Conservation (phyloP, 257 asterid genomes). For the Misopates orontium region DNA sequence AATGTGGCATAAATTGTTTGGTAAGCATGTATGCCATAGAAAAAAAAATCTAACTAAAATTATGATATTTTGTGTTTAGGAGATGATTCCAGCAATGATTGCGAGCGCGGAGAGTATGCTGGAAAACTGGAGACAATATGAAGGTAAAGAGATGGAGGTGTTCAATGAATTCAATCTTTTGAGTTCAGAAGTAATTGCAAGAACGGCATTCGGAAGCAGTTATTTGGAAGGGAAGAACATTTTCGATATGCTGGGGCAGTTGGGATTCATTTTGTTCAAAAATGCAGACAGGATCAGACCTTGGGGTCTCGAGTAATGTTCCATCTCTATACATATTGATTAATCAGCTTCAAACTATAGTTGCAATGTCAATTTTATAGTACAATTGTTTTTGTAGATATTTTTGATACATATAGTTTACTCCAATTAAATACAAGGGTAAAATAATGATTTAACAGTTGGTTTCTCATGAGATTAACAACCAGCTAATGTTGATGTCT, state of each 20-base stretch:
- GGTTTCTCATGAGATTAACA: too few species aligned
- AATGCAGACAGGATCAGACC: slow-evolving; percentile 29
- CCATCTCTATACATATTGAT: not conserved
- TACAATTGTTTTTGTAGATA: too few species aligned
- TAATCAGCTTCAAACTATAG: too few species aligned
- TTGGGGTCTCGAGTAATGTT: slow-evolving; percentile 35
- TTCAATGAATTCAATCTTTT: slow-evolving; percentile 38
- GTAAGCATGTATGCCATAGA: not conserved
- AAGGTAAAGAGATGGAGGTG: slow-evolving; percentile 48
- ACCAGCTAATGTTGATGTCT: not conserved
- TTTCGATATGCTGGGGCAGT: slow-evolving; percentile 42
- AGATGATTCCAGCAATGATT: slow-evolving; percentile 58
- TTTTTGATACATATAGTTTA: too few species aligned
- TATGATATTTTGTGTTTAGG: slow-evolving; percentile 18
- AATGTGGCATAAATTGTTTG: too few species aligned
- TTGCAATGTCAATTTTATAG: too few species aligned
- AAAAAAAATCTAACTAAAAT: not conserved
- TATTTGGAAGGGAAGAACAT: slow-evolving; percentile 59
- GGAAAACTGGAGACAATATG: slow-evolving; percentile 44
- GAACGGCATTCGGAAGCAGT: slow-evolving; percentile 74
- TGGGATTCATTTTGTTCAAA: slow-evolving; percentile 34
- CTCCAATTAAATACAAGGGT: too few species aligned
- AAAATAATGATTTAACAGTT: too few species aligned
- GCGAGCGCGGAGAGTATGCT: slow-evolving; percentile 55
- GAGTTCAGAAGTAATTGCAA: slow-evolving; percentile 59